Base-by-base conservation (phyloP, 2,329 filamentous ascomycete species). In the Pseudogymnoascus sp. region DNA sequence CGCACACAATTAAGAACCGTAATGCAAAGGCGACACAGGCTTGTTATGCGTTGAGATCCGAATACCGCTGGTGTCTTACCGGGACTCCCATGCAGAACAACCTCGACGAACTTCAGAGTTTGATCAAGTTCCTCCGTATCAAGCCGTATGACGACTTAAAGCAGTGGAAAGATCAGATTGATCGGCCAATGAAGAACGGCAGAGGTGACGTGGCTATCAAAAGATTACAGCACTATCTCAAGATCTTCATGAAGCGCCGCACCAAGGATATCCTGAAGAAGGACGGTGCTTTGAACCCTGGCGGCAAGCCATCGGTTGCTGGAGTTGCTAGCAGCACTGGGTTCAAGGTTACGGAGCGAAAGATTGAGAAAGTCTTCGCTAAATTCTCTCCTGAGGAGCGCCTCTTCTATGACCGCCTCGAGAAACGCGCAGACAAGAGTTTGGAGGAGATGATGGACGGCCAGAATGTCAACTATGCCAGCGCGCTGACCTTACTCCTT, bases 81-180 rank as follows among this genome's bases (percentile, higher is more conserved):
- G 94, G 94, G 60, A 99, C 94, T 1, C 94, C 94, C 0, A 92
- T 99, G 87, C 94, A 99, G 72, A 99, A 99, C 76, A 97, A 96
- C 69, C 83, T 99, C 5, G 94, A 99, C 67, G 94, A 99, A 74
- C 78, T 99, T 60, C 94, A 99, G 72, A 96, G 91, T 67, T 78
- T 99, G 61, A 90, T 99, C 73, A 90, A 87, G 65, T 99, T 99
- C 74, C 80, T 99, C 37, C 87, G 90, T 13, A 96, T 99, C 71
- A 88, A 89, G 68, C 94, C 94, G 0, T 97, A 94, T 71, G 87
- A 95, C 69, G 87, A 97, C 62, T 79, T 97, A 18, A 82, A 83
- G 8, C 85, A 88, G 64, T 99, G 94, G 93, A 92, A 93, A 68
- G 88, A 92, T 13, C 87, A 95, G 63, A 99, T 99, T 64, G 92